Percentiles rank a stretch among this genome's conserved stretches.
These are phyloP conservation scores for Thalassiosira ordinaria DNA, from an alignment of 352 stramenopile species.

Conservation along the genomic window DNA sequence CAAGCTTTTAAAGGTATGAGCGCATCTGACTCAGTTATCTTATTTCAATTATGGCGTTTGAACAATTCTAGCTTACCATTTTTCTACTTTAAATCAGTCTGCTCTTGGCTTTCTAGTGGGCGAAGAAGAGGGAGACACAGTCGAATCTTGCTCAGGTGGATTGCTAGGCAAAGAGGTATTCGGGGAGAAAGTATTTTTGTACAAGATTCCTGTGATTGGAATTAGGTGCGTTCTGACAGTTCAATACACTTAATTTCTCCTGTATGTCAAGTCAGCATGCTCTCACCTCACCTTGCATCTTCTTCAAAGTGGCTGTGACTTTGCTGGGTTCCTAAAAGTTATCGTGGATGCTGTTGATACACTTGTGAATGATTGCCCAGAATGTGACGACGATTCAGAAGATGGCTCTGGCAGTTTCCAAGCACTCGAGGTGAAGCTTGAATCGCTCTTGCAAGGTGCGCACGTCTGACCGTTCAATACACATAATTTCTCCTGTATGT, in stretches of 20 bases:
- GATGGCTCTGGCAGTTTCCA: conserved; percentile 21
- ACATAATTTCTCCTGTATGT: too few relatives aligned
- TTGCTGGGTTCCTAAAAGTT: conserved; percentile 28
- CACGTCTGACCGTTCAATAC: too few relatives aligned
- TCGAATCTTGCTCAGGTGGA: conserved; percentile 51
- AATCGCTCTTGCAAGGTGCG: conserved; percentile 41
- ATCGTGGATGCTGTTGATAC: conserved; percentile 34
- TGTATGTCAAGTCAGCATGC: too few relatives aligned
- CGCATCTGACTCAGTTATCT: too few relatives aligned
- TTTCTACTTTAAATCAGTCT: too few relatives aligned
- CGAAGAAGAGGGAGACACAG: conserved; percentile 37
- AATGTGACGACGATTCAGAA: conserved; percentile 16
- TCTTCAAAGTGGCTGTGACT: conserved; percentile 29
- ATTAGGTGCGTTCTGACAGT: too few relatives aligned
- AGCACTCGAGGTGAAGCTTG: conserved; percentile 38
- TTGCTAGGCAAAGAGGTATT: conserved; percentile 33
- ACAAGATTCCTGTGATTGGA: conserved; percentile 45
- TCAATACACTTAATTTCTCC: too few relatives aligned
- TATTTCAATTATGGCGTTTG: too few relatives aligned
- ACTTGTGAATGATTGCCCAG: conserved; percentile 31
- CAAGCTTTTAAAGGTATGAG: not conserved
- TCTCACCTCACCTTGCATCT: too few relatives aligned
- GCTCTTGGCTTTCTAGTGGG: conserved; percentile 47
- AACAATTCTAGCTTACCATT: too few relatives aligned
- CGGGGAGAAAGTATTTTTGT: conserved; percentile 34